A percentile compares a stretch with the other conserved stretches of the same genome.
phyloP scores from a whole-genome alignment of 2,329 filamentous ascomycete genomes.

The Sodiomyces alkalinus region DNA sequence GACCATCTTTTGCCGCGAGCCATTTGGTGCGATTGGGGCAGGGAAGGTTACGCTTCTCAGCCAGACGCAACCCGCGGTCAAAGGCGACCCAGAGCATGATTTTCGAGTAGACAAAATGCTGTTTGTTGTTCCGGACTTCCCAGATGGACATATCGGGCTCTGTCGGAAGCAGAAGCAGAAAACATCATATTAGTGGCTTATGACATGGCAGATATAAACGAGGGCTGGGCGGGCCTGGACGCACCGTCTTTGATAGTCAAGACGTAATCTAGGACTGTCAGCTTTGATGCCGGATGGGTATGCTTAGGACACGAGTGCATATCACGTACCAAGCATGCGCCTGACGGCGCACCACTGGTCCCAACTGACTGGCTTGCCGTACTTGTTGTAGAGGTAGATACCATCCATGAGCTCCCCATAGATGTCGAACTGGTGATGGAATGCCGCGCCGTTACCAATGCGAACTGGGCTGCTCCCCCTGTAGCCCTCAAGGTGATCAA shows the following conservation, averaged over 20 bases:
- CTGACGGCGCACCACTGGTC: conserved; percentile 61
- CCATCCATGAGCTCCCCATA: conserved; percentile 67
- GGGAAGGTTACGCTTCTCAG: conserved; percentile 61
- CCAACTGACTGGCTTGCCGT: conserved; percentile 61
- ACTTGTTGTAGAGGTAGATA: conserved; percentile 68
- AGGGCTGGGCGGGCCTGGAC: too few relatives aligned
- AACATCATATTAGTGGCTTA: too few relatives aligned
- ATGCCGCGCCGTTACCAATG: conserved; percentile 63
- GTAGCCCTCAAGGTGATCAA: conserved; percentile 59
- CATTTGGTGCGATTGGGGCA: conserved; percentile 55
- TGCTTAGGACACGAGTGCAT: too few relatives aligned
- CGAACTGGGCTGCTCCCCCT: conserved; percentile 55
- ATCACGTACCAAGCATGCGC: conserved; percentile 38
- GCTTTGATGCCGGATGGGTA: too few relatives aligned
- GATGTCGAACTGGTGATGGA: conserved; percentile 64
- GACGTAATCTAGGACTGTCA: conserved; percentile 40
- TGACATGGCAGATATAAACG: too few relatives aligned
- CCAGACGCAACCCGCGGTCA: conserved; percentile 56
- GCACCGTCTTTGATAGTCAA: too few relatives aligned
- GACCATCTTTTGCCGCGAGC: conserved; percentile 47
- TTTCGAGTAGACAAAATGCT: conserved; percentile 70
- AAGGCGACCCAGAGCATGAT: conserved; percentile 74
- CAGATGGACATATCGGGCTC: conserved; percentile 70
- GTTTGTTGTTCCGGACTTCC: conserved; percentile 63
- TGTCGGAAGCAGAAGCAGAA: too few relatives aligned